Percentiles rank a stretch among this genome's conserved stretches.
Conservation (phyloP, 2,329 filamentous ascomycete species). For the Salinomyces thailandicus region DNA sequence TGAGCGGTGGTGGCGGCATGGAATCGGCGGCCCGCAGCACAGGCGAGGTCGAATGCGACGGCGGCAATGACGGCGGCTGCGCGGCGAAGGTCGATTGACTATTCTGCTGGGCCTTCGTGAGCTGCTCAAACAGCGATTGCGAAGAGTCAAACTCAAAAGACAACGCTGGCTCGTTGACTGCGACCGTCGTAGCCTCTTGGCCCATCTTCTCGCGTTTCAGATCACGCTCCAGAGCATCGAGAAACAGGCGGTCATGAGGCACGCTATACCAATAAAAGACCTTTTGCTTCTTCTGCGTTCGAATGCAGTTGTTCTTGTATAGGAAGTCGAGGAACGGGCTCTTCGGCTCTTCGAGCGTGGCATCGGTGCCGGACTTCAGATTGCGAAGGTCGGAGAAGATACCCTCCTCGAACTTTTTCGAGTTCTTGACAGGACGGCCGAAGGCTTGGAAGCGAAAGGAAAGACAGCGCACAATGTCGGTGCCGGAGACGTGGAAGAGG, state of each 20-base stretch:
- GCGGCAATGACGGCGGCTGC: slow-evolving; percentile 33
- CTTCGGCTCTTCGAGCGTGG: slow-evolving; percentile 96
- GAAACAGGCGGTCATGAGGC: slow-evolving; percentile 90
- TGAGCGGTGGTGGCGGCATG: slow-evolving; percentile 86
- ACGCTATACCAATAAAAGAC: slow-evolving; percentile 99
- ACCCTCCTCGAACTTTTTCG: slow-evolving; percentile 98
- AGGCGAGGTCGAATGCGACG: slow-evolving; percentile 75
- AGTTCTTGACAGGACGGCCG: slow-evolving; percentile 96
- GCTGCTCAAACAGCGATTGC: slow-evolving; percentile 96
- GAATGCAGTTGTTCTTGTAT: slow-evolving; percentile 99
- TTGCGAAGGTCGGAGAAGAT: slow-evolving; percentile 99
- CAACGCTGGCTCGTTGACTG: slow-evolving; percentile 89
- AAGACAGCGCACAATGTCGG: slow-evolving; percentile 94
- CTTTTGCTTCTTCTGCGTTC: slow-evolving; percentile 99
- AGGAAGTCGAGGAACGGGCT: slow-evolving; percentile 96
- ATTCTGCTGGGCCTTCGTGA: slow-evolving; percentile 97
- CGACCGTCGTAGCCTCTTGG: slow-evolving; percentile 92
- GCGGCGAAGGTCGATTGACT: slow-evolving; percentile 80
- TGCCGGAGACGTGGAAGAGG: slow-evolving; percentile 97
- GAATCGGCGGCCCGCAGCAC: slow-evolving; percentile 83
- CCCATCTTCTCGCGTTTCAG: slow-evolving; percentile 99
- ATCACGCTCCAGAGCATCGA: slow-evolving; percentile 93
- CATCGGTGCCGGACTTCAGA: slow-evolving; percentile 95
- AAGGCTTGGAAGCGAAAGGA: slow-evolving; percentile 98
- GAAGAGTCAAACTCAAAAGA: slow-evolving; percentile 99